A percentile compares a stretch with the other conserved stretches of the same genome.
Evolutionary conservation across 257 asterid genomes (phyloP).

Genomic region (Petunia secreta): DNA sequence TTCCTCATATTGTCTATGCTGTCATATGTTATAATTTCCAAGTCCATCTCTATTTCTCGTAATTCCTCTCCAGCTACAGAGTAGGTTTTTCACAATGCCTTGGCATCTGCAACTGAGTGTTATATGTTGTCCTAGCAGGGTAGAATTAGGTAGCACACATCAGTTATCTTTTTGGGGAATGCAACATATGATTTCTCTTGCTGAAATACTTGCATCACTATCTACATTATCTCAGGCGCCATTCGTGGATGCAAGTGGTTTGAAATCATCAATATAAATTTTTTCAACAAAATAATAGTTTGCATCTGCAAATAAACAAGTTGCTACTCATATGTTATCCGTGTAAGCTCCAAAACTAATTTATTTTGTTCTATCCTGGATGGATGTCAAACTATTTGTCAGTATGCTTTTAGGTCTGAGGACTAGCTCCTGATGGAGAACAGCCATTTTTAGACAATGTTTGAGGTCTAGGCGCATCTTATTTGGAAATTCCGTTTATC

Average conservation of each 20-base stretch:
- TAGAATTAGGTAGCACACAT: not conserved
- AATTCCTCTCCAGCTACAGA: not conserved
- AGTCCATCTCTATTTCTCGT: not conserved
- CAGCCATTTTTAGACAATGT: not conserved
- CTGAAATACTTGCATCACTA: constrained; percentile 6
- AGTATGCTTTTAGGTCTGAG: not conserved
- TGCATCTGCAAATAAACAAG: not conserved
- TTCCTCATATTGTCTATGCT: not conserved
- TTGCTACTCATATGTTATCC: not conserved
- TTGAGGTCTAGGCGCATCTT: constrained; percentile 13
- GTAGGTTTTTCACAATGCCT: not conserved
- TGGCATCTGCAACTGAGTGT: not conserved
- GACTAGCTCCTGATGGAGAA: not conserved
- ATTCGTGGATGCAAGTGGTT: not conserved
- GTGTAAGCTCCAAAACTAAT: not conserved
- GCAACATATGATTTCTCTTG: not conserved
- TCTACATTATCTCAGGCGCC: not conserved
- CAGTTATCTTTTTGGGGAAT: not conserved
- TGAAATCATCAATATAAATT: not conserved
- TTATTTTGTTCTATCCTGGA: not conserved
- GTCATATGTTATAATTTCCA: not conserved
- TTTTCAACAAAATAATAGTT: not conserved
- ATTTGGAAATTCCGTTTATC: not conserved
- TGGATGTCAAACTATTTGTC: not conserved
- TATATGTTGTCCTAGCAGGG: constrained; percentile 17